Percentiles rank a stretch among this genome's conserved stretches.
Conservation (phyloP, 2,329 filamentous ascomycete species). For the Trichophyton equinum region DNA sequence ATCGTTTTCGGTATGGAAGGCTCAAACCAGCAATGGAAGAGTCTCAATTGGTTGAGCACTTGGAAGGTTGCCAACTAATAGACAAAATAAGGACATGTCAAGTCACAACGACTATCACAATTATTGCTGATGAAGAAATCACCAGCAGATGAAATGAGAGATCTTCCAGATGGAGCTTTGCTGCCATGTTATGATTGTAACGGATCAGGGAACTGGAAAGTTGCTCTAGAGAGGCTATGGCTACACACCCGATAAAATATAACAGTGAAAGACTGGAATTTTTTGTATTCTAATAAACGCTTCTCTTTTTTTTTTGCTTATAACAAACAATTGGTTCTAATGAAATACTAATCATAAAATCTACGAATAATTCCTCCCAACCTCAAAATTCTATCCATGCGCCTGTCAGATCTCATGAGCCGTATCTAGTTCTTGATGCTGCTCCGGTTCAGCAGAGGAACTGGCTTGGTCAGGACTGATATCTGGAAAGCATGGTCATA, state of each 20-base stretch:
- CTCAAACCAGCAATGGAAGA: constrained; percentile 66
- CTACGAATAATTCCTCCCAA: neutral
- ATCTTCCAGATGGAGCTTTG: neutral
- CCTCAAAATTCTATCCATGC: neutral
- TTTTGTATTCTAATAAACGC: constrained; percentile 2
- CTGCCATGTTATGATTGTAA: neutral
- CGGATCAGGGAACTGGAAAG: neutral
- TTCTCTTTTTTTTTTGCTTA: neutral
- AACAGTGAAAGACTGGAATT: neutral
- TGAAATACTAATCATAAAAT: neutral
- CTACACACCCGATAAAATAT: neutral
- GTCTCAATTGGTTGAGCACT: constrained; percentile 83
- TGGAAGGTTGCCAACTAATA: constrained; percentile 67
- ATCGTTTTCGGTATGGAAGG: constrained; percentile 96
- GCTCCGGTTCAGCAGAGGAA: neutral
- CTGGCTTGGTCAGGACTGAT: constrained; percentile 5
- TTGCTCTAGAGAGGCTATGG: neutral
- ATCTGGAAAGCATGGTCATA: constrained; percentile 6
- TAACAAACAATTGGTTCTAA: neutral
- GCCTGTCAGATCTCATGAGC: neutral
- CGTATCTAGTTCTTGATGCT: neutral
- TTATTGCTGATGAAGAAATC: neutral
- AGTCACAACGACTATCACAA: neutral
- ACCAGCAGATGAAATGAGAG: neutral
- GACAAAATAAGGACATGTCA: neutral